Evolutionary conservation across 495 filamentous ascomycete genomes (phyloP), one percentile per base, ranked within the genome.

Genomic region (Venustampulla echinocandica): DNA sequence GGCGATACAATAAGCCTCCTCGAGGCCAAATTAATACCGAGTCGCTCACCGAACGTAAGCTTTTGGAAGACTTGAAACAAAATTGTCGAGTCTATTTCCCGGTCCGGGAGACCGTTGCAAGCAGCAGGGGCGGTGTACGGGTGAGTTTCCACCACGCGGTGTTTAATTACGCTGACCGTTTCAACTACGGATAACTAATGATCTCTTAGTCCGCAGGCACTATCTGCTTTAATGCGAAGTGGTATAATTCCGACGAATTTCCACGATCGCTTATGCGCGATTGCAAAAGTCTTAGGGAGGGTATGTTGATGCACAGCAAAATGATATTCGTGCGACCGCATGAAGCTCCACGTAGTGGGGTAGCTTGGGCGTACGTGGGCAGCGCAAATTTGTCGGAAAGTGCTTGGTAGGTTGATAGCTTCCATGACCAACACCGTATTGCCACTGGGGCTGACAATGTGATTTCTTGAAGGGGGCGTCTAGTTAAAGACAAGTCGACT

Each of bases 331-430:
- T 80, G 4, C 70, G 77, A 10, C 76, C 69, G 13, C 56, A 41
- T 4, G 44, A 40, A 11, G 27, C 10, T 14, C 11, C 18, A 32
- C 5, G 42, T 15, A 23, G 45, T 36, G 36, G 34, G 24, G 34
- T 35, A 37, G 54, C 79, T 7, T 97, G 85, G 79, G 84, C 76
- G 0, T 98, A 98, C 57, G 68, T 94, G n/a, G 92, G 92, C 14
- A 92, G 85, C 52, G 86, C 87, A 1, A 98, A 98, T 63, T 57
- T 94, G 6, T 90, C 87, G 0, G 88, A 95, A 63, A 89, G 84
- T 55, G 92, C 92, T 9, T 98, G 92, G 85, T 90, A 66, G 63
- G 77, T 69, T 20, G n/a, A n/a, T 7, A 10, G 20, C 30, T n/a
- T 27, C 20, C 14, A 49, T 35, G 25, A 25, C 27, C 24, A 23